Percentiles rank a stretch among this genome's conserved stretches.
phyloP scores from a whole-genome alignment of 306 rosid genomes.

The Mimosa bimucronata region DNA sequence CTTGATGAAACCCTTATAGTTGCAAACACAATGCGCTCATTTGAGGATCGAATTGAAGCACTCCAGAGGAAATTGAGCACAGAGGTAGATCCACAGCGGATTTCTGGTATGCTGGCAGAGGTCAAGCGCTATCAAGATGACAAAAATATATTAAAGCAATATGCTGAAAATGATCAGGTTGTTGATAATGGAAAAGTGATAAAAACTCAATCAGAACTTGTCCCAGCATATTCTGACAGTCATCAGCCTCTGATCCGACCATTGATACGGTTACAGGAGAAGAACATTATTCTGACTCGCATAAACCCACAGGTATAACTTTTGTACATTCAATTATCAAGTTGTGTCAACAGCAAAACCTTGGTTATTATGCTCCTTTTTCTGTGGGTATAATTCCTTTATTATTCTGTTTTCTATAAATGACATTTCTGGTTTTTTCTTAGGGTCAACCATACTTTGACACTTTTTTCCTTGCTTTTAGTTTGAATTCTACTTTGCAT shows the following conservation, averaged over 20 bases:
- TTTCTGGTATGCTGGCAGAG: slow-evolving; percentile 87
- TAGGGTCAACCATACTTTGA: slow-evolving; percentile 11
- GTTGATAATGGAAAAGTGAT: slow-evolving; percentile 89
- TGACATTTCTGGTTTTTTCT: slow-evolving; percentile 29
- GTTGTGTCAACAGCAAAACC: slow-evolving; percentile 14
- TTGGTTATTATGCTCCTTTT: slow-evolving; percentile 10
- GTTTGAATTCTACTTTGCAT: neutral
- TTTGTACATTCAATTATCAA: slow-evolving; percentile 25
- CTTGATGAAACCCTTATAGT: slow-evolving; percentile 97
- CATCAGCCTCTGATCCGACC: slow-evolving; percentile 85
- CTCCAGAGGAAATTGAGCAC: slow-evolving; percentile 84
- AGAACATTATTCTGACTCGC: slow-evolving; percentile 91
- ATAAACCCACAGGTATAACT: slow-evolving; percentile 87
- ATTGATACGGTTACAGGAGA: slow-evolving; percentile 79
- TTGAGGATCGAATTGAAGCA: slow-evolving; percentile 95
- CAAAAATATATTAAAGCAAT: slow-evolving; percentile 85
- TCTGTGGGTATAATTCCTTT: slow-evolving; percentile 13
- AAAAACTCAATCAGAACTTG: slow-evolving; percentile 83
- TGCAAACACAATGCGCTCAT: slow-evolving; percentile 98
- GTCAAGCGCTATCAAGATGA: slow-evolving; percentile 89
- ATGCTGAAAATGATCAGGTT: slow-evolving; percentile 91
- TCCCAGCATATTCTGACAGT: slow-evolving; percentile 81
- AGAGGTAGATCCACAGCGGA: slow-evolving; percentile 82
- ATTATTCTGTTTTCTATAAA: slow-evolving; percentile 20
- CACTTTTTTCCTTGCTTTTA: neutral